phyloP scores from a whole-genome alignment of 1,284 basidiomycete species.

The Austroboletus sp. region DNA sequence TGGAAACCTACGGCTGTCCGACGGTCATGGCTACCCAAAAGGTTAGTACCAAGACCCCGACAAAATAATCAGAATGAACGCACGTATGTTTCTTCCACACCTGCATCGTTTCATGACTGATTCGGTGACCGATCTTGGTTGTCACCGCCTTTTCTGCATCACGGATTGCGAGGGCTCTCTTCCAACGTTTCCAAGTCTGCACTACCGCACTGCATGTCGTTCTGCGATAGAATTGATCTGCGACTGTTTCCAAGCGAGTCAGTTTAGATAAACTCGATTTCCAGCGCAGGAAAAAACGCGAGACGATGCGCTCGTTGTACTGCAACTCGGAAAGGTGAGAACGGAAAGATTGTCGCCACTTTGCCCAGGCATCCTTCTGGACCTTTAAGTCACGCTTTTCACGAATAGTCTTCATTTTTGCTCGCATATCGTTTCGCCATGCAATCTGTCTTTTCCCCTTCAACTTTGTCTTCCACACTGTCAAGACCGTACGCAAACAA shows the following conservation, averaged over 20 bases:
- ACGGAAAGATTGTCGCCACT: slow-evolving; percentile 55
- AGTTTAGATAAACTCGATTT: slow-evolving; percentile 37
- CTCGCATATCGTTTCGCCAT: slow-evolving; percentile 64
- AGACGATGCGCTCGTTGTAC: slow-evolving; percentile 39
- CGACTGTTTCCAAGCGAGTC: slow-evolving; percentile 41
- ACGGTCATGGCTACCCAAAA: slow-evolving; percentile 37
- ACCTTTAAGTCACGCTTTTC: slow-evolving; percentile 47
- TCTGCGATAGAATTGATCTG: slow-evolving; percentile 40
- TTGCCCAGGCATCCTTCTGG: slow-evolving; percentile 49
- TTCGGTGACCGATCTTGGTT: slow-evolving; percentile 40
- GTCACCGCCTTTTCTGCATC: slow-evolving; percentile 41
- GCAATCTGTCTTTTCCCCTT: slow-evolving; percentile 46
- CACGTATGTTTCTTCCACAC: slow-evolving; percentile 55
- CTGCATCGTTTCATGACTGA: slow-evolving; percentile 43
- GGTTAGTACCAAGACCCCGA: slow-evolving; percentile 9
- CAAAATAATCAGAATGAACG: slow-evolving; percentile 23
- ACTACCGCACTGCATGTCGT: slow-evolving; percentile 35
- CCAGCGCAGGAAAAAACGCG: slow-evolving; percentile 48
- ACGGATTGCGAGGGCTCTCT: slow-evolving; percentile 38
- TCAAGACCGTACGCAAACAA: slow-evolving; percentile 37
- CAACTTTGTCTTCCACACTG: slow-evolving; percentile 45
- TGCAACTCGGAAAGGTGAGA: slow-evolving; percentile 45
- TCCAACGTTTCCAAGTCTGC: slow-evolving; percentile 53
- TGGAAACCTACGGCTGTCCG: slow-evolving; percentile 42
- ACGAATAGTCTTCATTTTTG: slow-evolving; percentile 55